A percentile compares a stretch with the other conserved stretches of the same genome.
phyloP scores from a whole-genome alignment of 495 filamentous ascomycete species.

The Neurospora sp. region DNA sequence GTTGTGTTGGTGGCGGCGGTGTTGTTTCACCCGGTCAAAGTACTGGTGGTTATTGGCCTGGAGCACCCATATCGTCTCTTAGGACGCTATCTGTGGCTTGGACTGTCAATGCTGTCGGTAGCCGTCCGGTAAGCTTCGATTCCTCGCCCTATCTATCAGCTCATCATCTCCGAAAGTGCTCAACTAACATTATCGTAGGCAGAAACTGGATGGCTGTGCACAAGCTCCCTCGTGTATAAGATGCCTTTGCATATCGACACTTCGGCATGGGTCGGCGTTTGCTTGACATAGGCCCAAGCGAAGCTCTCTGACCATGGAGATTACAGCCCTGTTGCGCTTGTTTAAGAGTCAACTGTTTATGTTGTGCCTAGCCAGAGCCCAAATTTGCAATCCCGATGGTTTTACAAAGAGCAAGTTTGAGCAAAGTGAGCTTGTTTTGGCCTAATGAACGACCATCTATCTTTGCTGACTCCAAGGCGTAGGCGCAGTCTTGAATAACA shows the following conservation, averaged over 20 bases:
- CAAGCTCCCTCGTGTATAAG: neutral
- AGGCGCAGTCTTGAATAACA: neutral
- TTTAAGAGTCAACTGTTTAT: neutral
- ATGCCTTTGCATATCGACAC: neutral
- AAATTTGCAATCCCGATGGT: neutral
- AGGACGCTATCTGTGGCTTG: neutral
- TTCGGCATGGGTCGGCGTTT: neutral
- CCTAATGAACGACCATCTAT: neutral
- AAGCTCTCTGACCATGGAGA: neutral
- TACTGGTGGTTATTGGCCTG: neutral
- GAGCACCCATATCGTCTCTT: neutral
- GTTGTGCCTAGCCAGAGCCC: neutral
- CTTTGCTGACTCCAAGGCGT: neutral
- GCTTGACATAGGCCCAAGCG: neutral
- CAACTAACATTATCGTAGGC: neutral
- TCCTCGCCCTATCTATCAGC: neutral
- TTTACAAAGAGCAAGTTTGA: neutral
- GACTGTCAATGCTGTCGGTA: neutral
- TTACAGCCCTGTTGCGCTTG: neutral
- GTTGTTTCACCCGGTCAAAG: neutral
- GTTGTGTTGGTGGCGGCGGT: neutral
- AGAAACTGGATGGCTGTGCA: neutral
- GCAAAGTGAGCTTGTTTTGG: neutral
- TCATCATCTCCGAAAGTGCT: neutral
- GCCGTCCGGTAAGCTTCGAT: neutral